phyloP scores from a whole-genome alignment of 495 filamentous ascomycete species.

The Aspergillus indologenus region DNA sequence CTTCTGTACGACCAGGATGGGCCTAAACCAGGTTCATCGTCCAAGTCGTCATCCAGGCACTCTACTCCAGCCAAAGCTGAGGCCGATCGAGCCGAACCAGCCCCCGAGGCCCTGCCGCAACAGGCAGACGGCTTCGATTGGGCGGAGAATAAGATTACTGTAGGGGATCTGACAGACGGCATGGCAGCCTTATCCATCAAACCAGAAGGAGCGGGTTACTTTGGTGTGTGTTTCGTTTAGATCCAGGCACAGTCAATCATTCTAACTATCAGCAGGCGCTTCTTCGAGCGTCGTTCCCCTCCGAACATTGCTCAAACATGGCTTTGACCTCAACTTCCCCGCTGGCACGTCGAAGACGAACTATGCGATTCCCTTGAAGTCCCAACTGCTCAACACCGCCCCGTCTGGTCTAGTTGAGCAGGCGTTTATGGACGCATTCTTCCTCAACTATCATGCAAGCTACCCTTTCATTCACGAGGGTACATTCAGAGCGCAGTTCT shows the following conservation, averaged over 20 bases:
- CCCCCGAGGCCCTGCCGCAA: conserved; percentile 45
- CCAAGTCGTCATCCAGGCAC: conserved; percentile 40
- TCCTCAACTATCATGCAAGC: conserved; percentile 49
- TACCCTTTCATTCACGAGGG: conserved; percentile 56
- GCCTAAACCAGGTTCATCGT: conserved; percentile 30
- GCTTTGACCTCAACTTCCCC: conserved; percentile 45
- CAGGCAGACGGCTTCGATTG: conserved; percentile 54
- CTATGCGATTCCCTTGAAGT: conserved; percentile 32
- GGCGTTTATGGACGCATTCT: conserved; percentile 51
- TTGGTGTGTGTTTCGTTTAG: conserved; percentile 30
- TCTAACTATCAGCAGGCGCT: conserved; percentile 26
- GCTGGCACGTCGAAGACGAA: conserved; percentile 27
- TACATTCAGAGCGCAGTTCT: conserved; percentile 53
- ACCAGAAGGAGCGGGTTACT: conserved; percentile 50
- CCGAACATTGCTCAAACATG: conserved; percentile 44
- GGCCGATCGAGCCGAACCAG: conserved; percentile 36
- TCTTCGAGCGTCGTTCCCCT: conserved; percentile 48
- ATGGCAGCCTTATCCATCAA: conserved; percentile 53
- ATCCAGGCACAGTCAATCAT: not conserved
- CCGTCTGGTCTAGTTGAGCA: conserved; percentile 45
- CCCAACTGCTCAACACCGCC: conserved; percentile 40
- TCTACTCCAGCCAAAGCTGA: conserved; percentile 39
- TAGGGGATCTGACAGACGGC: conserved; percentile 47
- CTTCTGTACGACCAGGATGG: conserved; percentile 42
- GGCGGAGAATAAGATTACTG: conserved; percentile 45